These are phyloP conservation scores for Zygosaccharomyces bailii DNA, from an alignment of 805 yeast species.

Conservation along the genomic window DNA sequence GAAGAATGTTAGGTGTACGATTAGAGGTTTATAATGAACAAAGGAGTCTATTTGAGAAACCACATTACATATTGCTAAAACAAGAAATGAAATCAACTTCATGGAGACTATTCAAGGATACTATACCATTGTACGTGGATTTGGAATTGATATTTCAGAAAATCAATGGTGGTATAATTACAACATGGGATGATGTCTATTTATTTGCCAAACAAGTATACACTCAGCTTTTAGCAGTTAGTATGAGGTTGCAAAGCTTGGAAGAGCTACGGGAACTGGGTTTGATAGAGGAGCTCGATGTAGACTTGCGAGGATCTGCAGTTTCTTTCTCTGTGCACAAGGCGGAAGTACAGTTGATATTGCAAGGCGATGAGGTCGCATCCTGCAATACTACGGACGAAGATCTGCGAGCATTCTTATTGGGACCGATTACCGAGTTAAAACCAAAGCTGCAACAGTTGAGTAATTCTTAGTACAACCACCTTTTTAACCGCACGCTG, in stretches of 20 bases:
- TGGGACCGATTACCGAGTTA: conserved; percentile 27
- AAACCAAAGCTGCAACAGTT: conserved; percentile 19
- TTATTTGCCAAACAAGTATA: conserved; percentile 30
- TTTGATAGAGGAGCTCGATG: conserved; percentile 17
- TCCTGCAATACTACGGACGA: conserved; percentile 20
- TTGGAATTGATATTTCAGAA: conserved; percentile 19
- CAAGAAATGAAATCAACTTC: conserved; percentile 24
- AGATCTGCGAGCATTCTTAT: conserved; percentile 17
- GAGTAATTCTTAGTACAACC: conserved; percentile 11
- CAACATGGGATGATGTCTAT: conserved; percentile 22
- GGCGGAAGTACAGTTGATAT: conserved; percentile 17
- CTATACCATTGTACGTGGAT: conserved; percentile 35
- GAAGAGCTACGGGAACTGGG: conserved; percentile 16
- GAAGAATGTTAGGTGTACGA: conserved; percentile 38
- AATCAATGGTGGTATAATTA: conserved; percentile 16
- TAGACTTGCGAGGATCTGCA: conserved; percentile 22
- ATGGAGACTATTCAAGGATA: conserved; percentile 39
- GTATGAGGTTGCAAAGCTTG: conserved; percentile 18
- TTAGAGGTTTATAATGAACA: conserved; percentile 38
- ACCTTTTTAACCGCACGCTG: conserved; percentile 4
- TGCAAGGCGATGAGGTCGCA: conserved; percentile 19
- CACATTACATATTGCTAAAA: conserved; percentile 38
- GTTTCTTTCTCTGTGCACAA: conserved; percentile 15
- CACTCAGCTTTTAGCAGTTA: conserved; percentile 16
- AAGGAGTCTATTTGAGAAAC: conserved; percentile 31